Evolutionary conservation across 108 stramenopile species (phyloP).

Genomic region (Fragilariopsis cylindrus): DNA sequence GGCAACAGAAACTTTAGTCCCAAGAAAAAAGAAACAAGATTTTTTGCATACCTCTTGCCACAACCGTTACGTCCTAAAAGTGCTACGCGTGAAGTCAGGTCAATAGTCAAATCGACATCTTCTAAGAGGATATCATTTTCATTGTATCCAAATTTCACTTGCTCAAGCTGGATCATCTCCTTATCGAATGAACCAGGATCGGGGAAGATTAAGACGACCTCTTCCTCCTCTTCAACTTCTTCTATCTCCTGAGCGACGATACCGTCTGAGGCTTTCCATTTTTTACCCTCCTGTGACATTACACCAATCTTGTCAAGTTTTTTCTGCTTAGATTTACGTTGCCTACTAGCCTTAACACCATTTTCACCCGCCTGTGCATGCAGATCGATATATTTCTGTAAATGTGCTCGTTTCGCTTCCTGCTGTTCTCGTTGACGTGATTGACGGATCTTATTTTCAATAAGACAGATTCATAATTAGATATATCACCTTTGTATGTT

Average conservation of each 20-base stretch:
- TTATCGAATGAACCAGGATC: conserved; percentile 76
- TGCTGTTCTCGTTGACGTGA: conserved; percentile 61
- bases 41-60: conserved; percentile 27
- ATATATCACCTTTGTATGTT: conserved; percentile 88
- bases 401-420: conserved; percentile 68
- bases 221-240: conserved; percentile 75
- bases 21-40: neutral
- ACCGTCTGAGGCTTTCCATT: conserved; percentile 63
- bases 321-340: conserved; percentile 72
- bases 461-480: conserved; percentile 78
- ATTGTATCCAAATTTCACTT: conserved; percentile 85
- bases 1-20: neutral
- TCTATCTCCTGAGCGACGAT: conserved; percentile 73
- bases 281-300: conserved; percentile 62
- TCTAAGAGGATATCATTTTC: conserved; percentile 47
- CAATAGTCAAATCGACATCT: conserved; percentile 59
- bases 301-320: conserved; percentile 74
- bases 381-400: conserved; percentile 77
- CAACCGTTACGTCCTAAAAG: conserved; percentile 66
- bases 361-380: conserved; percentile 75
- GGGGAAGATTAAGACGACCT: conserved; percentile 74
- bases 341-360: conserved; percentile 61
- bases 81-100: conserved; percentile 50
- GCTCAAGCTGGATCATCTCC: conserved; percentile 78
- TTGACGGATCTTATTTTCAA: conserved; percentile 74